These are phyloP conservation scores for Protea cynaroides DNA, from an alignment of 164 flowering plant genomes.

Conservation along the genomic window DNA sequence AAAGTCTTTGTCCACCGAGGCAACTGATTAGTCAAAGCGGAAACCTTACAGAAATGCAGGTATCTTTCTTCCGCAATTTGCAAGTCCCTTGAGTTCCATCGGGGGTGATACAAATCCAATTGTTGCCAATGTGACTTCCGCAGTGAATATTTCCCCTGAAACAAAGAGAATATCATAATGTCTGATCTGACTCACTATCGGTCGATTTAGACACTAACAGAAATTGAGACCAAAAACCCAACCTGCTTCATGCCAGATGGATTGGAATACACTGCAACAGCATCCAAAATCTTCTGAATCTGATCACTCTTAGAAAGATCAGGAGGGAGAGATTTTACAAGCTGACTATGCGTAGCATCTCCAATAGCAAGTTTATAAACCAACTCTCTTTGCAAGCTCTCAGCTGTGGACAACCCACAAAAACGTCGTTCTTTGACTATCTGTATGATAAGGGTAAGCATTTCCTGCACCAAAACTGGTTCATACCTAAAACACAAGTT, in stretches of 20 bases:
- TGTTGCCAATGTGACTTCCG: conserved; percentile 73
- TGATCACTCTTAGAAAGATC: conserved; percentile 66
- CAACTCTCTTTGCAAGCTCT: conserved; percentile 80
- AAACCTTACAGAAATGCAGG: conserved; percentile 60
- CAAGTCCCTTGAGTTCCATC: conserved; percentile 84
- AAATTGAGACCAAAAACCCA: conserved; percentile 7
- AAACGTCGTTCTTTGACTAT: conserved; percentile 82
- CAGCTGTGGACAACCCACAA: conserved; percentile 68
- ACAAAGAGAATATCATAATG: conserved; percentile 12
- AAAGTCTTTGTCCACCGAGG: conserved; percentile 84
- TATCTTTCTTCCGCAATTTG: conserved; percentile 97
- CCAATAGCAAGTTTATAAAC: conserved; percentile 69
- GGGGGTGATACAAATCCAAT: conserved; percentile 88
- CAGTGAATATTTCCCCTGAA: conserved; percentile 87
- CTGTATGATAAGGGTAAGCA: conserved; percentile 87
- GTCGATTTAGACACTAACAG: neutral
- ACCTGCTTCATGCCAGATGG: conserved; percentile 98
- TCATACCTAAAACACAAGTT: conserved; percentile 59
- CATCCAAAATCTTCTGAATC: conserved; percentile 66
- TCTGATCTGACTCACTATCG: neutral
- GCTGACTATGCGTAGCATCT: conserved; percentile 89
- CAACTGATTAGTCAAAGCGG: conserved; percentile 70
- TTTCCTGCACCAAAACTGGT: conserved; percentile 70
- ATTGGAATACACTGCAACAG: conserved; percentile 63
- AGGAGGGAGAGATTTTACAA: conserved; percentile 77